A percentile compares a stretch with the other conserved stretches of the same genome.
These are phyloP conservation scores for Ilex asprella DNA, from an alignment of 257 asterid genomes.

Conservation along the genomic window DNA sequence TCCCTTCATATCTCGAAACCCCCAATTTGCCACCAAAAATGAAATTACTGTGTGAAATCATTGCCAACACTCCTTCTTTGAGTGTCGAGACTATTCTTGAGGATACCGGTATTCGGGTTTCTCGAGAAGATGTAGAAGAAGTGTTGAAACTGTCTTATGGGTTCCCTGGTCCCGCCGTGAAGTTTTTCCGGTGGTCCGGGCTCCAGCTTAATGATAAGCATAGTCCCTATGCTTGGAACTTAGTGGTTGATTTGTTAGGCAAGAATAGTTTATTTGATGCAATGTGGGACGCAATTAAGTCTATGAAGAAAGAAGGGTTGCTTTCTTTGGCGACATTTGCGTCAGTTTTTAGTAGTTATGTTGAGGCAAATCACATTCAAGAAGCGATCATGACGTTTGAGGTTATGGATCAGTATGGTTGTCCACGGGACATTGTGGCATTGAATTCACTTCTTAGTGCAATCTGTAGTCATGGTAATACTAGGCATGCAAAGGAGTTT, in stretches of 20 bases:
- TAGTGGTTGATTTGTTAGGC: slow-evolving; percentile 63
- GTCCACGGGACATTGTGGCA: slow-evolving; percentile 29
- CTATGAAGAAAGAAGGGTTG: slow-evolving; percentile 42
- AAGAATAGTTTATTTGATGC: slow-evolving; percentile 57
- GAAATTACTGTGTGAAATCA: slow-evolving; percentile 49
- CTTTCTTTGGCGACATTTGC: slow-evolving; percentile 45
- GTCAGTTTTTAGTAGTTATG: slow-evolving; percentile 48
- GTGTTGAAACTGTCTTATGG: slow-evolving; percentile 48
- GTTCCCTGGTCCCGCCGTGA: slow-evolving; percentile 46
- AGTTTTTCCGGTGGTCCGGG: slow-evolving; percentile 66
- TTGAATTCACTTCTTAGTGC: slow-evolving; percentile 47
- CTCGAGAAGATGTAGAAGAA: slow-evolving; percentile 46
- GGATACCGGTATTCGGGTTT: slow-evolving; percentile 44
- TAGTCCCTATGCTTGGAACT: slow-evolving; percentile 48
- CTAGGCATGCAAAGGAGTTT: slow-evolving; percentile 37
- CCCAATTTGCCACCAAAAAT: slow-evolving; percentile 44
- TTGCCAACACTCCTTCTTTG: slow-evolving; percentile 39
- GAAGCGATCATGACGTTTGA: slow-evolving; percentile 53
- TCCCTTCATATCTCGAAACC: slow-evolving; percentile 32
- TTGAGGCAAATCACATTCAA: slow-evolving; percentile 31
- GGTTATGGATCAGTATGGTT: slow-evolving; percentile 53
- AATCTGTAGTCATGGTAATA: slow-evolving; percentile 44
- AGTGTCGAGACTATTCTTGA: slow-evolving; percentile 44
- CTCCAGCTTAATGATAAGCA: slow-evolving; percentile 35
- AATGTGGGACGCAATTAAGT: slow-evolving; percentile 76